phyloP scores from a whole-genome alignment of 2,329 filamentous ascomycete genomes.

The Delphinella strobiligena region DNA sequence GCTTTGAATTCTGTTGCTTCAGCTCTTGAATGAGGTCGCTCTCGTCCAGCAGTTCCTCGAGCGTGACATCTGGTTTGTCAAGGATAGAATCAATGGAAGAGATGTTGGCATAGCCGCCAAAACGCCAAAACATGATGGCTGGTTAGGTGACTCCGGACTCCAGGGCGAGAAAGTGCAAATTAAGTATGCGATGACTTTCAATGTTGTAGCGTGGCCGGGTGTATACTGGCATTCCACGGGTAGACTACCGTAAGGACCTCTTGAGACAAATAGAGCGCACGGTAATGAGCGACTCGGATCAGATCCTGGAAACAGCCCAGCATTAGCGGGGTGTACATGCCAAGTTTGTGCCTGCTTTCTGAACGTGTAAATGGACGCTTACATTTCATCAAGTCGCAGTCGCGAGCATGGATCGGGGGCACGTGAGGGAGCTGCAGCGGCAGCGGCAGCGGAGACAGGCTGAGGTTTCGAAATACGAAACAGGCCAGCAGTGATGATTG shows the following conservation, averaged over 20 bases:
- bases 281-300: neutral
- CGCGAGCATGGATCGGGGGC: too few species aligned
- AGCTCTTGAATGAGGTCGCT: constrained; percentile 93
- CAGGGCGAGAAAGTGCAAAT: constrained; percentile 2
- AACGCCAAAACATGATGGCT: constrained; percentile 95
- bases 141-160: constrained; percentile 12
- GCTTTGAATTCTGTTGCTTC: constrained; percentile 94
- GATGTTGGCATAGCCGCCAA: constrained; percentile 96
- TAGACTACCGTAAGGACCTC: too few species aligned
- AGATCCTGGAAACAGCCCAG: neutral
- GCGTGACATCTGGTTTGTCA: constrained; percentile 85
- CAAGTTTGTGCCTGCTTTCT: neutral
- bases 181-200: neutral
- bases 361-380: neutral
- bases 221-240: constrained; percentile 8
- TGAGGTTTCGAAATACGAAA: too few species aligned
- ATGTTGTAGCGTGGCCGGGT: neutral
- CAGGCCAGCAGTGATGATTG: too few species aligned
- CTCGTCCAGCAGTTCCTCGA: constrained; percentile 94
- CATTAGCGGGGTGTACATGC: neutral
- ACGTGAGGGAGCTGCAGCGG: too few species aligned
- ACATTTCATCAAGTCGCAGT: too few species aligned
- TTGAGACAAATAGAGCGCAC: neutral
- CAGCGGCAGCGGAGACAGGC: too few species aligned
- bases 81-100: constrained; percentile 94